Base-by-base conservation (phyloP, 129 eudicot genomes). In the Lonicera japonica region DNA sequence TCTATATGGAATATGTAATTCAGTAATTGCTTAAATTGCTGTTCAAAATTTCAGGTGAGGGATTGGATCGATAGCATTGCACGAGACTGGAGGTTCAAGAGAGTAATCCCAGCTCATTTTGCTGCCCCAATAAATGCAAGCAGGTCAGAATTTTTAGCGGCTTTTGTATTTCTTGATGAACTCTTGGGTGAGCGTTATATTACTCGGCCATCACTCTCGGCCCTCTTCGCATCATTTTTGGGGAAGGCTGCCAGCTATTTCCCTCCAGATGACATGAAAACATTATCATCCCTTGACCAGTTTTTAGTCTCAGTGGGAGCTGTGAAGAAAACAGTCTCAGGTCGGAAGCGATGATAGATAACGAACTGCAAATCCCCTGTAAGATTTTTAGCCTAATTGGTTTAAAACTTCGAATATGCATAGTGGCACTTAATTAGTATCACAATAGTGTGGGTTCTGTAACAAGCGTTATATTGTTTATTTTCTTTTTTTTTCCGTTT, bases 231-330 rank as follows among this genome's bases (percentile, higher is more conserved):
- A 48, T 94, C 96, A 14, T 69, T 94, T 7, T 66, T 94, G 92
- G 99, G 99, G 56, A 94, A 81, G 60, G 89, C 99, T 36, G 88
- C 90, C 21, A 88, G 95, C 73, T 94, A 88, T 74, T 88, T 94
- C 69, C 96, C 99, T 61, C 99, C 99, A 0, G 99, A 94, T 68
- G 99, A 88, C 72, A 94, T 94, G 99, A 88, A 81, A 83, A 94
- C 99, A 22, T 73, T 94, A 54, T 94, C 99, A 21, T 94, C 99
- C 61, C 92, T 94, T 21, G 99, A 94, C 62, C 79, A 88, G 75
- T 94, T 94, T 76, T 67, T 94, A 68, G 99, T 94, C 60, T 94
- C 96, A 0, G 92, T 94, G 18, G 99, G 99, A 77, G 99, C 95
- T 12, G 96, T 94, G 45, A 94, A 85, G 85, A 94, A 88, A 69